Evolutionary conservation across 169 alveolate genomes (phyloP).

Genomic region (Plasmodium reichenowi): DNA sequence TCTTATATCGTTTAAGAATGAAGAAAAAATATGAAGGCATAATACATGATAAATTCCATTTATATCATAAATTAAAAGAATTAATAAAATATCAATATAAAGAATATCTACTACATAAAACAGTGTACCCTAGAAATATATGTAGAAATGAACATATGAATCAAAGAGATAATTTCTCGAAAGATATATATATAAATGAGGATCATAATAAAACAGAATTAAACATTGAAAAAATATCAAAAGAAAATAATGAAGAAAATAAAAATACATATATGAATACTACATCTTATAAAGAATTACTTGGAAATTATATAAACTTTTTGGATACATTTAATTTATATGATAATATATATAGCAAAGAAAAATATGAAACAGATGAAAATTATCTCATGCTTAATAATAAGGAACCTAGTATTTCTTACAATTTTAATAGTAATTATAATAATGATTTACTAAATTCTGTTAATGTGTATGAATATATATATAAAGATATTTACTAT

Average conservation of each 20-base stretch:
- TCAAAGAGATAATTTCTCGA: not conserved
- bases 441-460: too few species aligned
- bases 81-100: slow-evolving; percentile 77
- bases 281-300: not conserved
- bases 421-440: too few species aligned
- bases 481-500: too few species aligned
- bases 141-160: not conserved
- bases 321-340: not conserved
- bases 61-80: slow-evolving; percentile 14
- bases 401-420: too few species aligned
- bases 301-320: not conserved
- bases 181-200: not conserved
- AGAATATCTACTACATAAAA: slow-evolving; percentile 26
- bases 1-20: not conserved
- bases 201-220: slow-evolving; percentile 14
- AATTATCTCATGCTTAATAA: too few species aligned
- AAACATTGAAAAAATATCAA: not conserved
- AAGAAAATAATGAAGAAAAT: slow-evolving; percentile 6
- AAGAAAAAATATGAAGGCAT: not conserved
- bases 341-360: too few species aligned
- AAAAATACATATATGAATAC: slow-evolving; percentile 1
- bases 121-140: not conserved
- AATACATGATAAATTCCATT: slow-evolving; percentile 5
- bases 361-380: too few species aligned
- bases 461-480: too few species aligned